Percentiles rank a stretch among this genome's conserved stretches.
Evolutionary conservation across 371 early-diverging fungal species (phyloP).

Genomic region (Chytridium lagenaria): DNA sequence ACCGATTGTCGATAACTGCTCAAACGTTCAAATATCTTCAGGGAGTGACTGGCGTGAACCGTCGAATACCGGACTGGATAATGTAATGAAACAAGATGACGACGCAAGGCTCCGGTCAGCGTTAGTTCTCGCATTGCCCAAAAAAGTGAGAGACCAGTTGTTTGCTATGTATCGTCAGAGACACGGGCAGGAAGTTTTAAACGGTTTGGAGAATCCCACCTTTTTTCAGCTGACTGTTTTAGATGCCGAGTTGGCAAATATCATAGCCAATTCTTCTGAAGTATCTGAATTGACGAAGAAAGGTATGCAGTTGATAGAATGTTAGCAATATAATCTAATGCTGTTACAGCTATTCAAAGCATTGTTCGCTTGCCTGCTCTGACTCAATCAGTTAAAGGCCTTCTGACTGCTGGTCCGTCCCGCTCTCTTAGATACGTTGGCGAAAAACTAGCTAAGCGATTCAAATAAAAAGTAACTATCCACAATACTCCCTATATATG

Average conservation of each 20-base stretch:
- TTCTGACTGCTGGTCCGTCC: slow-evolving; percentile 84
- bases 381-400: slow-evolving; percentile 90
- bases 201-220: slow-evolving; percentile 37
- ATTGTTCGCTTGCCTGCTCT: slow-evolving; percentile 80
- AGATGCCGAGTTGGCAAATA: slow-evolving; percentile 37
- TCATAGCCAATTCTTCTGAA: background rate
- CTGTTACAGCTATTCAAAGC: slow-evolving; percentile 43
- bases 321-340: background rate
- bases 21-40: slow-evolving; percentile 48
- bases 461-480: slow-evolving; percentile 1
- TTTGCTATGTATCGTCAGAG: slow-evolving; percentile 27
- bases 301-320: too few species aligned
- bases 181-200: background rate
- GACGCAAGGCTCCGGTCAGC: slow-evolving; percentile 37
- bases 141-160: slow-evolving; percentile 33
- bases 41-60: background rate
- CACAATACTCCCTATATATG: too few species aligned
- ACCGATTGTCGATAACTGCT: slow-evolving; percentile 78
- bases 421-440: background rate
- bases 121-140: slow-evolving; percentile 47
- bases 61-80: background rate
- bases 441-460: slow-evolving; percentile 12
- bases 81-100: slow-evolving; percentile 41
- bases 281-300: background rate
- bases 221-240: slow-evolving; percentile 44